These are phyloP conservation scores for Dendrocalamus sinicus DNA, from an alignment of 176 grass and related monocot species.

Conservation along the genomic window DNA sequence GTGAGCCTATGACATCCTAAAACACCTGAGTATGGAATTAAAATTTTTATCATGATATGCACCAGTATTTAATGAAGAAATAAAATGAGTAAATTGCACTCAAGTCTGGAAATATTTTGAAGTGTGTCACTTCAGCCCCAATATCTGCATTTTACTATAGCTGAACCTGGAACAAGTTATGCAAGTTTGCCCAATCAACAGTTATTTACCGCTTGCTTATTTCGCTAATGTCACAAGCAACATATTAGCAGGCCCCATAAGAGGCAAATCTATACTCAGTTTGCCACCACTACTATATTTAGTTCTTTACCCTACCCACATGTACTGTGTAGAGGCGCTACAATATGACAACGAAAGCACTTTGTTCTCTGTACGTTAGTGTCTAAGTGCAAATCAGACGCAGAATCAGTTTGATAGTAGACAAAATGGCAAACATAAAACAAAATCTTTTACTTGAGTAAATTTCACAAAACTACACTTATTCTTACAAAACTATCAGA, in stretches of 20 bases:
- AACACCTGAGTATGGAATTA: not conserved
- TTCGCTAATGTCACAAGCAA: not conserved
- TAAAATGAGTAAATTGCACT: slow-evolving; percentile 7
- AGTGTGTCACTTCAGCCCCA: not conserved
- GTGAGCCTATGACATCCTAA: not conserved
- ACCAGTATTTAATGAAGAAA: not conserved
- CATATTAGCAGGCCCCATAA: not conserved
- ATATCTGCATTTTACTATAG: slow-evolving; percentile 10
- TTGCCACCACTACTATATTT: not conserved
- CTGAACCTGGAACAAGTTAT: not conserved
- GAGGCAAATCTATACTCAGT: slow-evolving; percentile 2
- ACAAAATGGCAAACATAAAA: slow-evolving; percentile 19
- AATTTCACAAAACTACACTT: too few species aligned
- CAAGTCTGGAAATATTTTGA: not conserved
- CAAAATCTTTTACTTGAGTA: slow-evolving; percentile 64
- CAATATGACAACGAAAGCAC: not conserved
- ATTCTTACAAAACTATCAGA: too few species aligned
- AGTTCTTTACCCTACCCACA: not conserved
- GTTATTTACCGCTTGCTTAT: not conserved
- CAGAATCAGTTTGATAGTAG: not conserved
- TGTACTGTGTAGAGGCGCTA: slow-evolving; percentile 4
- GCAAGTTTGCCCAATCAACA: slow-evolving; percentile 4
- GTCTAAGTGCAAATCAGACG: not conserved
- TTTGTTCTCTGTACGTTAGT: not conserved
- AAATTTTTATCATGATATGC: not conserved